These are phyloP conservation scores for Xylariomycetidae sp. DNA, from an alignment of 2,329 filamentous ascomycete genomes.

Conservation along the genomic window DNA sequence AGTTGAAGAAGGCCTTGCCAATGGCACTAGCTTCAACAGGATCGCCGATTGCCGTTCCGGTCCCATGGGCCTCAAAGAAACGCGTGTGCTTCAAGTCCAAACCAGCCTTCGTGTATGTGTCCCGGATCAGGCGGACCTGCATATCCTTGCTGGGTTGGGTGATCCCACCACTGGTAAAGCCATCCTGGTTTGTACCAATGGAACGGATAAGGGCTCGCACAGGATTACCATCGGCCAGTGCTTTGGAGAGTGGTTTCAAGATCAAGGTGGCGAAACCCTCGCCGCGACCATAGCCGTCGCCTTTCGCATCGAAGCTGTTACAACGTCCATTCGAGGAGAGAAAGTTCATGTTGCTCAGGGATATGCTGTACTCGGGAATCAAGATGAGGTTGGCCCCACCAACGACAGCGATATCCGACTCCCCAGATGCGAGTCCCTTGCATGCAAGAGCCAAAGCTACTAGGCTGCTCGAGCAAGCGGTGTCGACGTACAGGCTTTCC, in stretches of 20 bases:
- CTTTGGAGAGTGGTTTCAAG: constrained; percentile 38
- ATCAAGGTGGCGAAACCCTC: constrained; percentile 37
- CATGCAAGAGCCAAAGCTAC: constrained; percentile 13
- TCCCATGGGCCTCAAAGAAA: constrained; percentile 19
- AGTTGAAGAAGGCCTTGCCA: constrained; percentile 7
- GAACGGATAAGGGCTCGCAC: constrained; percentile 29
- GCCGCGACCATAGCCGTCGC: constrained; percentile 42
- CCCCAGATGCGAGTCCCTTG: constrained; percentile 1
- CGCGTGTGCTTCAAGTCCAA: constrained; percentile 21
- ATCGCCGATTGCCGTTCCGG: constrained; percentile 26
- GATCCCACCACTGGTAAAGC: constrained; percentile 25
- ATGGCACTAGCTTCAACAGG: constrained; percentile 25
- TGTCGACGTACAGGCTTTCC: constrained; percentile 15
- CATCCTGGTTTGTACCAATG: constrained; percentile 33
- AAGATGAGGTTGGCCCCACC: constrained; percentile 14
- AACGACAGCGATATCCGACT: constrained; percentile 5
- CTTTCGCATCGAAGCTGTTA: constrained; percentile 32
- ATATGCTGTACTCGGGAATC: constrained; percentile 10
- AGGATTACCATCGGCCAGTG: constrained; percentile 19
- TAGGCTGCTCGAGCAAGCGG: constrained; percentile 20
- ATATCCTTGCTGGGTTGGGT: constrained; percentile 23
- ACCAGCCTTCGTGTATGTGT: constrained; percentile 31
- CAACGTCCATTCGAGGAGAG: constrained; percentile 14
- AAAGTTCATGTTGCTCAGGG: constrained; percentile 12
- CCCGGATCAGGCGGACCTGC: constrained; percentile 30